Evolutionary conservation across 2,329 filamentous ascomycete species (phyloP).

Genomic region (Claviceps lovelessii): DNA sequence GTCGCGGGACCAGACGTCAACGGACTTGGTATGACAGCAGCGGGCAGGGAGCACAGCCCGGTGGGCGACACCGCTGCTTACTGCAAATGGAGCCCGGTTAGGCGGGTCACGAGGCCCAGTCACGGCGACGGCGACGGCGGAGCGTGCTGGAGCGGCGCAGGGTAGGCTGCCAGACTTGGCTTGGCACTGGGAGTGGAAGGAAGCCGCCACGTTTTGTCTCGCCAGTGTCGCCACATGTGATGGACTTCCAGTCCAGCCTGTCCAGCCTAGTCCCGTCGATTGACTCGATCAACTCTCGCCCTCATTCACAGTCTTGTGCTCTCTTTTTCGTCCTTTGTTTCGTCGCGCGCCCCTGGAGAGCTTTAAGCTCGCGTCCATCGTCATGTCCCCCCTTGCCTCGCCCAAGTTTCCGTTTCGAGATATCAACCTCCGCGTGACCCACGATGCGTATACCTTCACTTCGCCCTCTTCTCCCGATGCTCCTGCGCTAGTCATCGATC

Average conservation of each 20-base stretch:
- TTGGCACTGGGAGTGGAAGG: too few species aligned
- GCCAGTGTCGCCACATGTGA: background rate
- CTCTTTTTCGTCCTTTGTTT: background rate
- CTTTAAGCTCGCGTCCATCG: background rate
- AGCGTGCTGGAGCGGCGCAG: background rate
- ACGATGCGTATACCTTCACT: conserved; percentile 88
- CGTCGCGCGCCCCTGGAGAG: background rate
- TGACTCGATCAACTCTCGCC: background rate
- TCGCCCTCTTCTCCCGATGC: conserved; percentile 87
- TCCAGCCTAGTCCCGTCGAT: too few species aligned
- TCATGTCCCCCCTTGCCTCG: conserved; percentile 24
- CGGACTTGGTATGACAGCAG: too few species aligned
- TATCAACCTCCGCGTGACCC: conserved; percentile 88
- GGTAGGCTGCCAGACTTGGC: background rate
- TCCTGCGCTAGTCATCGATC: conserved; percentile 75
- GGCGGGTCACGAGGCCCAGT: too few species aligned
- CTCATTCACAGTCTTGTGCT: background rate
- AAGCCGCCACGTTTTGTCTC: background rate
- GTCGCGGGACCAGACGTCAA: too few species aligned
- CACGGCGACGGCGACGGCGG: background rate
- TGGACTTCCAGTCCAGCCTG: background rate
- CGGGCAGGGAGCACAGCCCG: too few species aligned
- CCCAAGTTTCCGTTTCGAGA: conserved; percentile 64
- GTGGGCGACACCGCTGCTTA: background rate
- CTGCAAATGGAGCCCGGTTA: too few species aligned